Base-by-base conservation (phyloP, 2,329 filamentous ascomycete genomes). In the Talaromyces sp. region DNA sequence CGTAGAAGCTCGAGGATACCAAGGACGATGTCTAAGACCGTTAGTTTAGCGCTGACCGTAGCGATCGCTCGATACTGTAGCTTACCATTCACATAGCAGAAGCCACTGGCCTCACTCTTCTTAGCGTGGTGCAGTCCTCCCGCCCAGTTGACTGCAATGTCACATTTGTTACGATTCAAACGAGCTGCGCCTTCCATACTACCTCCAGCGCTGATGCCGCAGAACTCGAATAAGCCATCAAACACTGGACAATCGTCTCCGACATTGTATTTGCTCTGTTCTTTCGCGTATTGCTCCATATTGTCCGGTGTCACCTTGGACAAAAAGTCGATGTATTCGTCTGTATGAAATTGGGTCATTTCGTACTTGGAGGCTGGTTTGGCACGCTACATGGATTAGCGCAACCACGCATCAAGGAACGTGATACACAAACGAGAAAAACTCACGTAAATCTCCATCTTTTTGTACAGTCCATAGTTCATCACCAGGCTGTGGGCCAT, bases 51-150 rank as follows among this genome's bases (percentile, higher is more conserved):
- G 28, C 7, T n/a, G 6, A 21, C 28, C 25, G 6, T 11, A 40
- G 35, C n/a, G 35, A 60, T 21, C 31, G 18, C 12, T 18, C 37
- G 18, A n/a, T 12, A 12, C 46, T 60, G 14, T 35, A 62, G 46
- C 69, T 64, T 71, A 78, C 76, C 93, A 76, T 99, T 99, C 79
- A 98, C 93, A 77, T 99, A 99, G 79, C 95, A 99, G 76, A 99
- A 99, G 0, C 95, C 95, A 54, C 91, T 95, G 0, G 95, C 93
- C 78, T 96, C 92, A 63, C 90, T 89, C 75, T 93, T 95, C 77
- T 98, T 97, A 42, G 95, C 95, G 73, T 99, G 95, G 76, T 99
- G 95, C 44, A 99, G 85, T 48, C 95, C 95, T 62, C 95, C 95
- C 28, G 93, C 93, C 95, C 95, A 99, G 69, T 96, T 96, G 62